Evolutionary conservation across 2,329 filamentous ascomycete genomes (phyloP).

Genomic region (Ustilaginoidea virens): DNA sequence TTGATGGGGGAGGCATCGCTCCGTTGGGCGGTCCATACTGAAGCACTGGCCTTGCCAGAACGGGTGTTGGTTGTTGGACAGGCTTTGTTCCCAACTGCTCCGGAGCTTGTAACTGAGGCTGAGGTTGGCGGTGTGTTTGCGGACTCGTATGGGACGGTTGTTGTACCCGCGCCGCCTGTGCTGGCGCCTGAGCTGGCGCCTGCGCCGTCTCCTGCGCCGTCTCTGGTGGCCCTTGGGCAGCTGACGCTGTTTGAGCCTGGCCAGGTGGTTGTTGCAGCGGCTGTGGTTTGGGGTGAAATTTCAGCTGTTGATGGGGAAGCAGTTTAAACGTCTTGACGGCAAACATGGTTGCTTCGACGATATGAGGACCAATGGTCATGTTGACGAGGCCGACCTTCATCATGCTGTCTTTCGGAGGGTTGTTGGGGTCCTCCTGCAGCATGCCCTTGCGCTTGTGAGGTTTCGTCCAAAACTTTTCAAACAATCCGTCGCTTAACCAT

Average conservation of each 20-base stretch:
- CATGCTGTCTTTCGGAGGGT: conserved; percentile 57
- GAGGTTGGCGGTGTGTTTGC: conserved; percentile 8
- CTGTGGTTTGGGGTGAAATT: conserved; percentile 6
- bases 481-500: conserved; percentile 59
- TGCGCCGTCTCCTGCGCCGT: conserved; percentile 5
- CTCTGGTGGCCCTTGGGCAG: conserved; percentile 7
- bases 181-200: neutral
- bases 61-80: neutral
- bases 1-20: conserved; percentile 38
- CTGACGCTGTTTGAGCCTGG: conserved; percentile 10
- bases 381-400: conserved; percentile 56
- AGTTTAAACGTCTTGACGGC: conserved; percentile 50
- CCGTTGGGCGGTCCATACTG: conserved; percentile 53
- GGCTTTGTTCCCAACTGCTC: neutral
- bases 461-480: conserved; percentile 67
- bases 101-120: conserved; percentile 7
- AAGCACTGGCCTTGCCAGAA: conserved; percentile 35
- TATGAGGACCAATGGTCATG: conserved; percentile 65
- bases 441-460: conserved; percentile 52
- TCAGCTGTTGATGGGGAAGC: conserved; percentile 18
- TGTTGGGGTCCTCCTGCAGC: conserved; percentile 46
- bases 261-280: conserved; percentile 3
- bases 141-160: no score
- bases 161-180: no score
- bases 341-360: conserved; percentile 62